A percentile compares a stretch with the other conserved stretches of the same genome.
Conservation (phyloP, 495 filamentous ascomycete species). For the Podospora bellae-mahoneyi region DNA sequence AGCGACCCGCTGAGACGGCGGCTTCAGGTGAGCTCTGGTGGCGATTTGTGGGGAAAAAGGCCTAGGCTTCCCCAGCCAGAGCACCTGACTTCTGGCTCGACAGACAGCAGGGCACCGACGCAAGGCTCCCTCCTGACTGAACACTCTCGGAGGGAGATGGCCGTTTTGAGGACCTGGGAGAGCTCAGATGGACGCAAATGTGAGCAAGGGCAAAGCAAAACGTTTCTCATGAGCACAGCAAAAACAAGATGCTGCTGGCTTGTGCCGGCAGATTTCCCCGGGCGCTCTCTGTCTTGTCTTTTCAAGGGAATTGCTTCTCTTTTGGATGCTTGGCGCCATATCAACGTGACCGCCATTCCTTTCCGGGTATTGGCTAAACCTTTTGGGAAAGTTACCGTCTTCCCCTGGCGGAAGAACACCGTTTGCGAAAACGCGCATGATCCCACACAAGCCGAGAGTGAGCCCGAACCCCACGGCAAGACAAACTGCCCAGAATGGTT, state of each 20-base stretch:
- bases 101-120: conserved; percentile 8
- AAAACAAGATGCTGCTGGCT: conserved; percentile 4
- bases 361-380: conserved; percentile 28
- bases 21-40: conserved; percentile 23
- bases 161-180: conserved; percentile 19
- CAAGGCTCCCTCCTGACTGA: conserved; percentile 35
- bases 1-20: conserved; percentile 21
- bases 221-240: neutral
- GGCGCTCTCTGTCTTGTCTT: conserved; percentile 16
- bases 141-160: conserved; percentile 19
- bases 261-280: conserved; percentile 29
- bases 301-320: conserved; percentile 23
- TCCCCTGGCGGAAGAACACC: conserved; percentile 19
- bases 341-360: conserved; percentile 24
- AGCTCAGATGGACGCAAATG: neutral
- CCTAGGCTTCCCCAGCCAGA: conserved; percentile 19
- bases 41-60: conserved; percentile 34
- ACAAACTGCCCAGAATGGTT: conserved; percentile 12
- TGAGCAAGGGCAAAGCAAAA: no score
- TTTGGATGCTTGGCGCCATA: conserved; percentile 18
- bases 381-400: conserved; percentile 19
- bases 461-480: conserved; percentile 22
- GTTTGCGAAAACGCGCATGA: conserved; percentile 30
- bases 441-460: conserved; percentile 22
- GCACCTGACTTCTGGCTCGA: conserved; percentile 31